Base-by-base conservation (phyloP, 1,284 basidiomycete species). In the Tilletia horrida region DNA sequence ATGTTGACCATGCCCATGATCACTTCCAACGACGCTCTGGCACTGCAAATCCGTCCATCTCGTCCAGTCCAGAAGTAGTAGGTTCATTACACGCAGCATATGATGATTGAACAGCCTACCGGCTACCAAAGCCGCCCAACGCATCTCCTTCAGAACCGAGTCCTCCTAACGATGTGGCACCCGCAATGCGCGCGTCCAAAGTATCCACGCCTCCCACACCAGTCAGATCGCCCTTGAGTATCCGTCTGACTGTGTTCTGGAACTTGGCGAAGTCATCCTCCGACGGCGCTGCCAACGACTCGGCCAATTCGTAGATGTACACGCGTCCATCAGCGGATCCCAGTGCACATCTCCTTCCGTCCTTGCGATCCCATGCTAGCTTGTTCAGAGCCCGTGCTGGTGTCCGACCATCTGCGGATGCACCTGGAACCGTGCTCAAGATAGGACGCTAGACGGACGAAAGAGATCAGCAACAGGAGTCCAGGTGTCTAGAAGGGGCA, bases 241-340 rank as follows among this genome's bases (percentile, higher is more conserved):
- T 31, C 8, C 47, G 43, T 27, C 44, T 35, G 13, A 80, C 63
- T 8, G 69, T 71, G 8, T 35, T 48, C 52, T 76, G 74, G 63
- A 80, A 72, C 65, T 65, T 42, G 14, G 25, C 16, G 27, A 73
- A 71, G 21, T 79, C 79, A 3, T 79, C 77, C 21, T 77, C 74
- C 11, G 67, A 57, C 7, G 70, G 70, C 7, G 23, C 8, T 14
- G 67, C 70, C 35, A 76, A 48, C 18, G 40, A 13, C 18, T 78
- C 76, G 4, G 61, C 68, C 1, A 76, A 63, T 14, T 79, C 93
- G 82, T 96, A 97, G 47, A 98, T 87, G 82, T 96, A 95, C 66
- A 98, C 83, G 70, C 88, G 89, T 23, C 96, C 96, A 73, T 97
- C 94, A 72, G 91, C 91, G 14, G 91, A 91, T 29, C 93, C 96